Evolutionary conservation across 2,329 filamentous ascomycete species (phyloP), one percentile per base, ranked within the genome.

Genomic region (Pestalotiopsis sp.): DNA sequence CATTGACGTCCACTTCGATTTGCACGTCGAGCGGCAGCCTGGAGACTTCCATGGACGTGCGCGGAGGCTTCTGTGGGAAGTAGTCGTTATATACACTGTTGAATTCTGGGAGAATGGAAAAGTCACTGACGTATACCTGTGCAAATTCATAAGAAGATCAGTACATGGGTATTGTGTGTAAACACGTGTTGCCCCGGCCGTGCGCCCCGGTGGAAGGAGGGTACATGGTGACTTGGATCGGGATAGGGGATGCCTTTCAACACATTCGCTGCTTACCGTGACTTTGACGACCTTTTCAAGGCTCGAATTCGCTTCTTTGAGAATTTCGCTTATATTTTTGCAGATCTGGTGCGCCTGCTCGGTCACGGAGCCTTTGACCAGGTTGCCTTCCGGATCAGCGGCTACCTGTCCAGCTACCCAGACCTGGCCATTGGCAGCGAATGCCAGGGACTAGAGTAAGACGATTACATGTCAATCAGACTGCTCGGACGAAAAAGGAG

Each of bases 261-360:
- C 23, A 52, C 17, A 13, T 3, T 12, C 20, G 13, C 17, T 63
- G 17, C 60, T 63, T 20, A 63, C 60, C n/a, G 38, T 45, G 1
- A 63, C 60, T 45, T 63, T 63, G 7, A 63, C 60, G 3, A 63
- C 60, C 5, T 63, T 63, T 6, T 63, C 60, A 3, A 39, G 17
- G 17, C 60, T 63, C 7, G 60, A 63, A 12, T 45, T 45, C 1
- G 31, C 36, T 0, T 12, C 31, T 36, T 63, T 45, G 7, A 63
- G 36, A 1, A 63, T 63, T 6, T n/a, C 60, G 17, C 38, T 38
- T 4, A 41, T 20, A 9, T 63, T 63, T 45, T 41, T 45, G 38
- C 60, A 63, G 60, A 63, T 63, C 20, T 63, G 60, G 13, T 63
- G 60, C n/a, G 60, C 60, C 60, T 63, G 60, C 11, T 63, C 60